Conservation (phyloP, 2,329 filamentous ascomycete genomes). For the Macrophomina pseudophaseolina region DNA sequence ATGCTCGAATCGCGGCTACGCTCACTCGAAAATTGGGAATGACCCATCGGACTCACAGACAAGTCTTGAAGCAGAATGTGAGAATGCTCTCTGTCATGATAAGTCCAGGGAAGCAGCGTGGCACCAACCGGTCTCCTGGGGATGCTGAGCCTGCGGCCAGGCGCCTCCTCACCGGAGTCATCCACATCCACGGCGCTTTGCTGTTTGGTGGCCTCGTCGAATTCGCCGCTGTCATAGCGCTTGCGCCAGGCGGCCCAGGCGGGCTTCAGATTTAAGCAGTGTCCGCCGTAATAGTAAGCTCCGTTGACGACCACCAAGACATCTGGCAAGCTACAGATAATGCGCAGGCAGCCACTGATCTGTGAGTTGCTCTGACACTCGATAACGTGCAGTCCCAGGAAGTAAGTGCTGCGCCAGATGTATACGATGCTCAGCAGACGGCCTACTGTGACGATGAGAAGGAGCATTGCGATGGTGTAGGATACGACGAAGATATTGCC, state of each 20-base stretch:
- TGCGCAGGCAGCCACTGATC: conserved; percentile 26
- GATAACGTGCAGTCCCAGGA: conserved; percentile 17
- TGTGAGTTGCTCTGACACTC: conserved; percentile 12
- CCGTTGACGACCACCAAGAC: conserved; percentile 27
- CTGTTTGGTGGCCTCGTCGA: background rate
- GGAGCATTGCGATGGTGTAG: background rate
- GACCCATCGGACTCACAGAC: background rate
- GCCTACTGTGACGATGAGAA: background rate
- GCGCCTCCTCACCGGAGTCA: background rate
- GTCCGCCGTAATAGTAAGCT: conserved; percentile 25
- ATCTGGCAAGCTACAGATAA: conserved; percentile 28
- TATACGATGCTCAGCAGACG: background rate
- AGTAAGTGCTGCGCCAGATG: background rate
- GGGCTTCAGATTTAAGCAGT: background rate
- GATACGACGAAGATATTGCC: conserved; percentile 1
- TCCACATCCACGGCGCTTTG: background rate
- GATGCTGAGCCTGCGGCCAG: background rate
- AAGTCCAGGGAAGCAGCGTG: background rate
- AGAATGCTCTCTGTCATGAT: background rate
- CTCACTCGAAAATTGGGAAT: background rate
- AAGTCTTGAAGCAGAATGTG: background rate
- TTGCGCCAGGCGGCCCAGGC: conserved; percentile 2
- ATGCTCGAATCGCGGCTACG: background rate
- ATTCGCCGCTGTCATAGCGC: conserved; percentile 12
- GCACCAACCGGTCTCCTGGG: background rate